phyloP scores from a whole-genome alignment of 2,329 filamentous ascomycete genomes.

The Exophiala sideris region DNA sequence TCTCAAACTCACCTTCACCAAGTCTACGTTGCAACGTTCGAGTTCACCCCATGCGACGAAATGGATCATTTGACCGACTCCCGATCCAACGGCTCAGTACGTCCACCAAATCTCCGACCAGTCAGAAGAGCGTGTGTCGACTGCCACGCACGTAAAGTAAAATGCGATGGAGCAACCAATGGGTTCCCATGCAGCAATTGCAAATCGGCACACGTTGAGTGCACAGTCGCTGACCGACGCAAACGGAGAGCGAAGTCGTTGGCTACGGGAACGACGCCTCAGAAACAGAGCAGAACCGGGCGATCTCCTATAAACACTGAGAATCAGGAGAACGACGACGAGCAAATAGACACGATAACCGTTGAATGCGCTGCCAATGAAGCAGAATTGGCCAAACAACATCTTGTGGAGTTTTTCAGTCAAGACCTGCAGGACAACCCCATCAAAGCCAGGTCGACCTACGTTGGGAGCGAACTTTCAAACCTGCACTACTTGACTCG shows the following conservation, averaged over 20 bases:
- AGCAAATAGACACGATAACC: not conserved
- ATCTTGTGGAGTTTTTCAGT: constrained; percentile 5
- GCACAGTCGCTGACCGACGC: not conserved
- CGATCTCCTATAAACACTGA: not conserved
- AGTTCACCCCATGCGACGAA: not conserved
- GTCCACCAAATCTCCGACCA: not conserved
- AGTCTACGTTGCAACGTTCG: too few relatives aligned
- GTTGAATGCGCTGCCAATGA: not conserved
- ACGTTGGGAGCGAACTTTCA: constrained; percentile 5
- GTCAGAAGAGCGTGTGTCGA: not conserved
- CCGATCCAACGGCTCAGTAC: not conserved
- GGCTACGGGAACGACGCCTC: not conserved
- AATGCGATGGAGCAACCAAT: not conserved
- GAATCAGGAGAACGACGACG: not conserved
- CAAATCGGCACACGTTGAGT: not conserved
- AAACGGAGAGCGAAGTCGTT: not conserved
- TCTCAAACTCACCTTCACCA: not conserved
- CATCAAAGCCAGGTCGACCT: constrained; percentile 1
- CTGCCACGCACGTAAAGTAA: not conserved
- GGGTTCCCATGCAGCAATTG: not conserved
- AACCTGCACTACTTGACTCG: constrained; percentile 7
- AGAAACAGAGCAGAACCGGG: not conserved
- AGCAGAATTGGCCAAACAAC: constrained; percentile 2
- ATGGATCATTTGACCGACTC: not conserved
- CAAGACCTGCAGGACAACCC: constrained; percentile 4